Evolutionary conservation across 345 rosid genomes (phyloP).

Genomic region (Ailanthus altissimus): DNA sequence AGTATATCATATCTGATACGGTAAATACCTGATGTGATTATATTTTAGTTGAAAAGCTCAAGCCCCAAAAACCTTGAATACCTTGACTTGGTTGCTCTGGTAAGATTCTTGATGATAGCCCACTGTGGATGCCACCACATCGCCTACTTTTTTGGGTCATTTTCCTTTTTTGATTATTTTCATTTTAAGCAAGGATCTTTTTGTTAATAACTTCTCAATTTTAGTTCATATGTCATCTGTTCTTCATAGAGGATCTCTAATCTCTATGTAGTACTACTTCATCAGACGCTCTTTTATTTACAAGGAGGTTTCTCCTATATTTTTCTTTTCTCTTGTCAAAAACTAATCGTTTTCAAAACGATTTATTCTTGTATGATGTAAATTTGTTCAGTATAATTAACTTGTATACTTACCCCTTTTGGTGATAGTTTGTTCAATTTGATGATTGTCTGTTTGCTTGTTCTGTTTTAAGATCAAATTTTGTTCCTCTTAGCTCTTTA

Average conservation of each 20-base stretch:
- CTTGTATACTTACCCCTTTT: neutral
- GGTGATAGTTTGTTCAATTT: neutral
- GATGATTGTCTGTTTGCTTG: neutral
- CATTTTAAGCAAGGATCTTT: neutral
- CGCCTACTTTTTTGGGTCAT: neutral
- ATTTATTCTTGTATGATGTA: neutral
- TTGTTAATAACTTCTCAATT: neutral
- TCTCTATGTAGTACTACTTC: neutral
- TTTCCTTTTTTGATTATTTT: conserved; percentile 4
- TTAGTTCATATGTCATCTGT: neutral
- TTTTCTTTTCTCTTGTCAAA: neutral
- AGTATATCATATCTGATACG: neutral
- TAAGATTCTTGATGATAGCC: neutral
- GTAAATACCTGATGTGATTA: neutral
- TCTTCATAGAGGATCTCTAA: neutral
- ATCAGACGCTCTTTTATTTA: neutral
- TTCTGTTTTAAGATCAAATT: neutral
- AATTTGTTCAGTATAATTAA: neutral
- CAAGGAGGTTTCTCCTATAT: neutral
- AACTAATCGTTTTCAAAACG: neutral
- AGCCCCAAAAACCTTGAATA: neutral
- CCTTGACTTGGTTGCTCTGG: neutral
- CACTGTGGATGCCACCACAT: neutral
- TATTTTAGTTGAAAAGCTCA: neutral
- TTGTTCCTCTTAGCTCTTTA: neutral